Evolutionary conservation across 2,329 filamentous ascomycete genomes (phyloP).

Genomic region (Cladosporium sp.): DNA sequence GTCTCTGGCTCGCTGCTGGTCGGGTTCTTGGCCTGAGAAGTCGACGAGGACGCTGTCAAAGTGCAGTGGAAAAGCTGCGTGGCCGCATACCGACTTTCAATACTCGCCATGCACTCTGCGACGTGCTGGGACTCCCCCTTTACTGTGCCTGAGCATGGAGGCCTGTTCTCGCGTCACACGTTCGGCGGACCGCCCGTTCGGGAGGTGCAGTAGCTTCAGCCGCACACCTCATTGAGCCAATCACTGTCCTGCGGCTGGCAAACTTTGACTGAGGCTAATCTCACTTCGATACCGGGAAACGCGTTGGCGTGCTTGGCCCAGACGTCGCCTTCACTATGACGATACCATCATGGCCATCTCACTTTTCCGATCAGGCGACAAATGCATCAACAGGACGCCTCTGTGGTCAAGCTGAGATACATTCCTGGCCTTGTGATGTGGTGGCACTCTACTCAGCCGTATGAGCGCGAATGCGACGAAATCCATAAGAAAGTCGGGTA

Average conservation of each 20-base stretch:
- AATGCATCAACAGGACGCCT: neutral
- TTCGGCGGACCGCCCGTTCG: constrained; percentile 4
- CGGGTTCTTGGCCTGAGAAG: neutral
- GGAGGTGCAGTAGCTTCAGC: constrained; percentile 2
- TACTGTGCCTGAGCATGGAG: neutral
- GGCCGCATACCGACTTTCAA: neutral
- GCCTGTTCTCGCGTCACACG: neutral
- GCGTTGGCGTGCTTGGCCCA: constrained; percentile 10
- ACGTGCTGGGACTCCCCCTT: neutral
- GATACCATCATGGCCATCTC: constrained; percentile 3
- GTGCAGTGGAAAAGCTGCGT: neutral
- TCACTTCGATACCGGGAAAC: constrained; percentile 8
- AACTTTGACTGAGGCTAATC: constrained; percentile 9
- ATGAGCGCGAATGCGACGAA: constrained; percentile 3
- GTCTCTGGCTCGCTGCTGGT: neutral
- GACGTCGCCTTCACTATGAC: constrained; percentile 8
- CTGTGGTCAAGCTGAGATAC: neutral
- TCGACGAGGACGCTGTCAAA: neutral
- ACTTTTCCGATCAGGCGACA: neutral
- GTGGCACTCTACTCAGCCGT: neutral
- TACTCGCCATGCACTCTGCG: neutral
- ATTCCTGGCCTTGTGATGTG: neutral
- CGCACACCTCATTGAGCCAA: neutral
- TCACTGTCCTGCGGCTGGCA: neutral
- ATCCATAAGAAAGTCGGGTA: neutral